Evolutionary conservation across 352 stramenopile species (phyloP), one percentile per base, ranked within the genome.

Genomic region (Elongisporangium prolatum): DNA sequence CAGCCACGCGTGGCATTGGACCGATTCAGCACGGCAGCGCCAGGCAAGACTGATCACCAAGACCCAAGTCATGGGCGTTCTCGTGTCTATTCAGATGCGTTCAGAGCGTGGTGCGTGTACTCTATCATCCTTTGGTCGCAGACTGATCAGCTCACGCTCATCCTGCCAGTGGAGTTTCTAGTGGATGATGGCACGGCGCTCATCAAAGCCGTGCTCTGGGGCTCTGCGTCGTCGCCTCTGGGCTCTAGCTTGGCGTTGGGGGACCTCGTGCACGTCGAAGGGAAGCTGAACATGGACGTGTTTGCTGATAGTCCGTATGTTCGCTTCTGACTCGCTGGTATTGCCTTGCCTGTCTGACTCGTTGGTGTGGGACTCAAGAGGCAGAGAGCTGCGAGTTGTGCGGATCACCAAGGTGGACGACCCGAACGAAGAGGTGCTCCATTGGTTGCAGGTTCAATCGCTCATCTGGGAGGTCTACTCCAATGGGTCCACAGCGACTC

Each of bases 121-220:
- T 21, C 8, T 20, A 37, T 48, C 7, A 40, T 11, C 21, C 1
- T 47, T n/a, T 4, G 17, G 2, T 22, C 14, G 13, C 14, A 8
- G 53, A 17, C 11, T 13, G 38, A 3, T 21, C 21, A 52, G 24
- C 14, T 10, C 20, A 20, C 21, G n/a, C 8, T 25, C 13, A 34
- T 17, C 4, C 1, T 52, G 4, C 14, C 48, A 92, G 85, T 89
- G 56, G 85, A 94, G 60, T 69, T 88, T 21, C 61, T 84, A 10
- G 47, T 94, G 2, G 85, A 94, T 52, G 85, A 94, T 50, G 85
- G 85, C 48, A 87, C 82, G 21, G 81, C 61, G 8, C 67, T 89
- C 17, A 54, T 91, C 24, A 83, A 78, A 48, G 72, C 73, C 2
- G 83, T 88, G 40, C 56, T 74, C 10, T 94, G 79, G 77, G 24